Evolutionary conservation across 768 basidiomycete species (phyloP), one percentile per base, ranked within the genome.

Genomic region (Kwoniella bestiolae): DNA sequence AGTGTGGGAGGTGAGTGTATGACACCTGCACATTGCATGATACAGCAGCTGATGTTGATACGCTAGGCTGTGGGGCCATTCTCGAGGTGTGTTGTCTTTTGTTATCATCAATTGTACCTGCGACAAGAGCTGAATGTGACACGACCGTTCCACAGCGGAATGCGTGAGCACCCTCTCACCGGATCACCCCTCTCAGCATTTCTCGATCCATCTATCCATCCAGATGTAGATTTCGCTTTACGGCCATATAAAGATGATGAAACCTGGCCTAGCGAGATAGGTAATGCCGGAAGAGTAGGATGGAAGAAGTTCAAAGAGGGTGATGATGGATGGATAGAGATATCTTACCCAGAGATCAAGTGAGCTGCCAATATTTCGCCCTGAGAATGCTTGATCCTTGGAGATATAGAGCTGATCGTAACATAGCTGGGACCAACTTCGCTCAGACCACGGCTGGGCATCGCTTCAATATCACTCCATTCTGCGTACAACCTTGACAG

Each of bases 391-490:
- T n/a, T n/a, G n/a, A n/a, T n/a, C n/a, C n/a, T 23, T 3, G 6
- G 35, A 26, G 23, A 29, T 16, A 23, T 3, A n/a, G 29, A 35
- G 52, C 52, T 55, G 52, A 55, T 12, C 12, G 12, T 31, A 52
- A 9, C 12, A 23, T 70, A 91, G 90, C 47, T 93, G 91, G 92
- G 79, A 85, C 31, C 83, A 85, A 55, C 83, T 94, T 59, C 87
- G 91, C 12, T 83, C 85, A 26, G 88, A 89, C 2, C 90, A 92
- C 80, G 92, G 92, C 12, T 94, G 92, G 92, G 89, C 91, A 25
- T 88, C 86, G 23, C 81, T 94, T 18, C 92, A 95, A 79, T 90
- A 92, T 72, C 87, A 92, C 71, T 84, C 86, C 7, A 81, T 92
- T 31, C 83, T 94, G 18, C 87, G 86, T 35, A 86, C 89, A 0